Percentiles rank a stretch among this genome's conserved stretches.
Evolutionary conservation across 768 basidiomycete genomes (phyloP).

Genomic region (Naganishia vaughanmartiniae): DNA sequence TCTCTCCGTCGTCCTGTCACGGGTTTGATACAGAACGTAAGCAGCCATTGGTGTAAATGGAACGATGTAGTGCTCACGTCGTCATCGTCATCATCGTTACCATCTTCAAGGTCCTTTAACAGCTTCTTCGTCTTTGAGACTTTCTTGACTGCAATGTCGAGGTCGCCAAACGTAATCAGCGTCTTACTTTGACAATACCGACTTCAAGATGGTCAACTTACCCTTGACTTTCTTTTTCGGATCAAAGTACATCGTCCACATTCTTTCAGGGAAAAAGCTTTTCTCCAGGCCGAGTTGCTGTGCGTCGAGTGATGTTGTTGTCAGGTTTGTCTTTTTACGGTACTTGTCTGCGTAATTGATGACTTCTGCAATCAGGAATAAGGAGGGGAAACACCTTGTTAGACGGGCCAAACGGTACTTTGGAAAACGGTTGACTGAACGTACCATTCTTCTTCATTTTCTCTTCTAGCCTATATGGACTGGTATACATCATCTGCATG

Average conservation of each 20-base stretch:
- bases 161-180: not conserved
- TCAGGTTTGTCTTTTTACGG: constrained; percentile 22
- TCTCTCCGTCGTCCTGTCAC: constrained; percentile 20
- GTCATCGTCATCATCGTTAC: constrained; percentile 10
- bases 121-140: constrained; percentile 19
- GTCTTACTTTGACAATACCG: not conserved
- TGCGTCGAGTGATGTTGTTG: constrained; percentile 20
- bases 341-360: constrained; percentile 29
- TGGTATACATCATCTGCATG: constrained; percentile 18
- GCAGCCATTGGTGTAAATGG: not conserved
- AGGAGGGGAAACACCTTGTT: not conserved
- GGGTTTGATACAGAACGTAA: not conserved
- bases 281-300: constrained; percentile 22
- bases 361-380: constrained; percentile 10
- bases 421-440: not conserved
- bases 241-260: constrained; percentile 31
- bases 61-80: constrained; percentile 1
- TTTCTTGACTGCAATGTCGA: constrained; percentile 4
- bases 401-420: not conserved
- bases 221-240: constrained; percentile 26
- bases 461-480: constrained; percentile 27
- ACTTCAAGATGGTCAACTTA: not conserved
- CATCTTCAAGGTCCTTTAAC: constrained; percentile 21
- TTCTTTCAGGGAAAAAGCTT: constrained; percentile 27
- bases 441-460: constrained; percentile 20